phyloP scores from a whole-genome alignment of 345 rosid species.

The Atalantia buxifolia region DNA sequence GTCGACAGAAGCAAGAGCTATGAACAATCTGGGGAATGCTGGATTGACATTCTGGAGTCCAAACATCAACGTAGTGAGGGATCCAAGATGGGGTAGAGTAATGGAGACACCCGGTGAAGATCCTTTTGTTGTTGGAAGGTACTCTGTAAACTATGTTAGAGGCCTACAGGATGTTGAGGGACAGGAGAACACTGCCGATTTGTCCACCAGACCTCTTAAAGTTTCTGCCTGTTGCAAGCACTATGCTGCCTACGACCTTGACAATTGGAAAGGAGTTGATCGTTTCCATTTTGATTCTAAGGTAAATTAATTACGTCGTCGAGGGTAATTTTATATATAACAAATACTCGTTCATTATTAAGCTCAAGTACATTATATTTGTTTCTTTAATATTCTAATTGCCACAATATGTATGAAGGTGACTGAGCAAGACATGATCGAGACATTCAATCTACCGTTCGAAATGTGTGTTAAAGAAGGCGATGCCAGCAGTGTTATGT shows the following conservation, averaged over 20 bases:
- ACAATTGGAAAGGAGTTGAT: conserved; percentile 34
- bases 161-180: conserved; percentile 50
- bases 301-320: conserved; percentile 4
- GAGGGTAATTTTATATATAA: too few species aligned
- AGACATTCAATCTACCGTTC: conserved; percentile 32
- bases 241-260: conserved; percentile 42
- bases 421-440: conserved; percentile 33
- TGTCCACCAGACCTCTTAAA: conserved; percentile 37
- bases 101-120: conserved; percentile 49
- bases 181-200: conserved; percentile 2
- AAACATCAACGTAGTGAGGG: conserved; percentile 38
- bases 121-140: conserved; percentile 35
- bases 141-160: conserved; percentile 37
- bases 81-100: conserved; percentile 49
- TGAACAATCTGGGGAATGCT: conserved; percentile 44
- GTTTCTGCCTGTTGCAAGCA: conserved; percentile 48
- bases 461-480: conserved; percentile 48
- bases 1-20: conserved; percentile 50
- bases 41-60: conserved; percentile 52
- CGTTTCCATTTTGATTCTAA: conserved; percentile 28
- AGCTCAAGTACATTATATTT: not conserved
- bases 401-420: conserved; percentile 15
- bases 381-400: not conserved
- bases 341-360: too few species aligned
- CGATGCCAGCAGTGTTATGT: conserved; percentile 48